phyloP scores from a whole-genome alignment of 2,329 filamentous ascomycete species.

The Sodiomyces alkalinus region DNA sequence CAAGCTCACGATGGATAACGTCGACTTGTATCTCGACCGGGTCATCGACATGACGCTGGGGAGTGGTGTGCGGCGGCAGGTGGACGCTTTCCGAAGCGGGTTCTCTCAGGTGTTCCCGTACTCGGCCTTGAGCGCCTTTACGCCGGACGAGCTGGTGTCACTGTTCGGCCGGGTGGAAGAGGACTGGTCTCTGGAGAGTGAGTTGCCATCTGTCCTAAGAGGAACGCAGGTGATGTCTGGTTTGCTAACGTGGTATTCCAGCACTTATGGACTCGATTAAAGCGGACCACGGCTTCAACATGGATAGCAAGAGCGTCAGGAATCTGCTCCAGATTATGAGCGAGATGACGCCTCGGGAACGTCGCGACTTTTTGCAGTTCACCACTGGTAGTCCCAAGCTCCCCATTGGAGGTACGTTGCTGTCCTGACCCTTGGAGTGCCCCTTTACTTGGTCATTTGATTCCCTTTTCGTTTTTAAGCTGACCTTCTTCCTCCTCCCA shows the following conservation, averaged over 20 bases:
- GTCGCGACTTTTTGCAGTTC: conserved; percentile 92
- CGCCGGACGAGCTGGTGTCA: conserved; percentile 85
- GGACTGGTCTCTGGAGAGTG: conserved; percentile 96
- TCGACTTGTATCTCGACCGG: conserved; percentile 74
- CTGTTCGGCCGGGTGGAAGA: conserved; percentile 87
- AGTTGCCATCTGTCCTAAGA: conserved; percentile 20
- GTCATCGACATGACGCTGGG: conserved; percentile 87
- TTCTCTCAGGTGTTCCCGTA: conserved; percentile 97
- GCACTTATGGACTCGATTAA: conserved; percentile 97
- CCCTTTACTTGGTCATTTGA: too few species aligned
- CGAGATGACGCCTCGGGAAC: conserved; percentile 56
- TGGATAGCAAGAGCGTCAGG: conserved; percentile 91
- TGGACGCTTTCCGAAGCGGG: conserved; percentile 78
- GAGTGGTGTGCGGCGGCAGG: conserved; percentile 73
- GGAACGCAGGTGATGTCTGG: too few species aligned
- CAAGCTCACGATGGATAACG: conserved; percentile 75
- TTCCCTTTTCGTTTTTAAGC: too few species aligned
- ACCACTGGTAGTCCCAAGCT: conserved; percentile 96
- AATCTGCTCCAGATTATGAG: conserved; percentile 94
- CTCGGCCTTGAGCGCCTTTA: conserved; percentile 81
- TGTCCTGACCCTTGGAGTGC: background rate
- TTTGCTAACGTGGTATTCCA: conserved; percentile 22
- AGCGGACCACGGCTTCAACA: conserved; percentile 95
- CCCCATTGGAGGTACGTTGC: conserved; percentile 76
- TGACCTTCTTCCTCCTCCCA: conserved; percentile 28